These are phyloP conservation scores for Calycina marina DNA, from an alignment of 2,329 filamentous ascomycete species.

Conservation along the genomic window DNA sequence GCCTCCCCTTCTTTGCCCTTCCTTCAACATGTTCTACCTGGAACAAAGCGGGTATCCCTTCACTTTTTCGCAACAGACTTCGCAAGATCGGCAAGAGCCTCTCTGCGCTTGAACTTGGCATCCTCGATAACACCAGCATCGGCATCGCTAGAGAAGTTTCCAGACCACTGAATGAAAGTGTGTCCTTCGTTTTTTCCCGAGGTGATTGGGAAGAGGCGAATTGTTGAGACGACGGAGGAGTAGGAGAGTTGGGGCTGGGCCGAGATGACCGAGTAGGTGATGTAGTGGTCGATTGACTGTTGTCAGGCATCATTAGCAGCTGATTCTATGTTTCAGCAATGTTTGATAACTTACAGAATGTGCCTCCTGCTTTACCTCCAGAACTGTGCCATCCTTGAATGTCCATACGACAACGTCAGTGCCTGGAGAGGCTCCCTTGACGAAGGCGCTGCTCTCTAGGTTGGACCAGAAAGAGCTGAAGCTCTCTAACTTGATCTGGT, in stretches of 20 bases:
- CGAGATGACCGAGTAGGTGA: slow-evolving; percentile 59
- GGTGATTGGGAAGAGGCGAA: slow-evolving; percentile 52
- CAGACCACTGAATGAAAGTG: slow-evolving; percentile 56
- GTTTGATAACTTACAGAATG: slow-evolving; percentile 39
- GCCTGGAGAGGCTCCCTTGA: slow-evolving; percentile 48
- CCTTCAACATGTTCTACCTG: no score
- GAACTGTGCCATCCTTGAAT: slow-evolving; percentile 53
- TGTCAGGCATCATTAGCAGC: background rate
- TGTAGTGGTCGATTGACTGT: slow-evolving; percentile 57
- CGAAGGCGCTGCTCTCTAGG: slow-evolving; percentile 44
- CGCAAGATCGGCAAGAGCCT: slow-evolving; percentile 52
- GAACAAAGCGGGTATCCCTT: no score
- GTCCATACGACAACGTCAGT: slow-evolving; percentile 55
- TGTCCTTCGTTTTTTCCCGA: slow-evolving; percentile 47
- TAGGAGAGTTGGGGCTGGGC: slow-evolving; percentile 50
- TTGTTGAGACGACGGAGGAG: slow-evolving; percentile 50
- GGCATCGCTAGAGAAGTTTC: slow-evolving; percentile 56
- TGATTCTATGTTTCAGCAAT: no score
- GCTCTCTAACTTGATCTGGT: slow-evolving; percentile 58
- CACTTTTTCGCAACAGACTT: slow-evolving; percentile 26
- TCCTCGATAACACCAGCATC: slow-evolving; percentile 63
- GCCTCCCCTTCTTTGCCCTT: no score
- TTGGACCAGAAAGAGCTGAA: slow-evolving; percentile 54
- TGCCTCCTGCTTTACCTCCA: slow-evolving; percentile 65
- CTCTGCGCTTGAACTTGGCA: slow-evolving; percentile 62